phyloP scores from a whole-genome alignment of 2,329 filamentous ascomycete species.

The Arthrobotrys megalospora region DNA sequence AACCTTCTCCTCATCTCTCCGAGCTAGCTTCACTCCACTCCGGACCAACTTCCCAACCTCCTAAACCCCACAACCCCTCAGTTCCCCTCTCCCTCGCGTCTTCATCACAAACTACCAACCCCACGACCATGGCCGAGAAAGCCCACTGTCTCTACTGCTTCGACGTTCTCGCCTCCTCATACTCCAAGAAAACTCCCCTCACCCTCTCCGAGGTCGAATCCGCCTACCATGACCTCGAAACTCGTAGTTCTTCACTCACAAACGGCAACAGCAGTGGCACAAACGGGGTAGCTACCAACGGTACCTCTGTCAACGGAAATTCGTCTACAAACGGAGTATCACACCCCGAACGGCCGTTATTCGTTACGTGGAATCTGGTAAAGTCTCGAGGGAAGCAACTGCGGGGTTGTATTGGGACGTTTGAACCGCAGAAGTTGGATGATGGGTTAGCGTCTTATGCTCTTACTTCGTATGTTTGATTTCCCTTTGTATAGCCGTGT shows the following conservation, averaged over 20 bases:
- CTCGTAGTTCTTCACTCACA: slow-evolving; percentile 46
- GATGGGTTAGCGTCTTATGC: slow-evolving; percentile 84
- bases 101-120: background rate
- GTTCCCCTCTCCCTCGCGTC: background rate
- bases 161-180: slow-evolving; percentile 83
- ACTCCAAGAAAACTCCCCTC: slow-evolving; percentile 79
- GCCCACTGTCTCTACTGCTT: slow-evolving; percentile 95
- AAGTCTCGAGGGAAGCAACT: slow-evolving; percentile 70
- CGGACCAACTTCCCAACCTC: background rate
- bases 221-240: slow-evolving; percentile 75
- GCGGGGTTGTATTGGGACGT: slow-evolving; percentile 96
- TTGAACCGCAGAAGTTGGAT: slow-evolving; percentile 81
- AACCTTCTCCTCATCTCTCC: slow-evolving; percentile 22
- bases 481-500: background rate
- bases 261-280: slow-evolving; percentile 26
- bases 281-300: slow-evolving; percentile 62
- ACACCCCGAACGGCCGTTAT: slow-evolving; percentile 78
- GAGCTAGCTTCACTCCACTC: slow-evolving; percentile 5
- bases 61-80: slow-evolving; percentile 10
- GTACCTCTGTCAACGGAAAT: slow-evolving; percentile 64
- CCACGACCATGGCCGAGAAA: slow-evolving; percentile 79
- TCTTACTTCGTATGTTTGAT: slow-evolving; percentile 77
- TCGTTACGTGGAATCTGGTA: slow-evolving; percentile 92
- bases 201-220: slow-evolving; percentile 75
- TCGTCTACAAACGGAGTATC: slow-evolving; percentile 63